phyloP scores from a whole-genome alignment of 2,329 filamentous ascomycete genomes.

The Hypomyces perniciosus region DNA sequence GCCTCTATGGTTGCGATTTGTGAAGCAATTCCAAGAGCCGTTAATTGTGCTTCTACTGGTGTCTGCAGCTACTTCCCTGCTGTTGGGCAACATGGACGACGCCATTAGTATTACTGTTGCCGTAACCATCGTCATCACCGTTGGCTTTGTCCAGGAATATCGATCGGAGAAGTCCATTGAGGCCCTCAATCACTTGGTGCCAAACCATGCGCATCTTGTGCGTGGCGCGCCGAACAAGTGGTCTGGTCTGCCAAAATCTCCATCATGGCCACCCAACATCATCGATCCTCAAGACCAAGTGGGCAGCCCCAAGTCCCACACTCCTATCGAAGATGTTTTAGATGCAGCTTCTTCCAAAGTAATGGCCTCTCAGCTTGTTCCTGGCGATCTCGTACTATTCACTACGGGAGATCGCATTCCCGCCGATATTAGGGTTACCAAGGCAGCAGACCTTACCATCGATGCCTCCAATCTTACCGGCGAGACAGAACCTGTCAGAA shows the following conservation, averaged over 20 bases:
- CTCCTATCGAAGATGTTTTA: constrained; percentile 56
- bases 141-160: constrained; percentile 97
- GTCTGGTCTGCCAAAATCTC: constrained; percentile 26
- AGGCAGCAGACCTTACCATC: constrained; percentile 82
- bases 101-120: constrained; percentile 92
- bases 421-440: constrained; percentile 89
- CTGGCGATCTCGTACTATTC: constrained; percentile 88
- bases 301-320: constrained; percentile 42
- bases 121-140: constrained; percentile 92
- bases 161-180: constrained; percentile 96
- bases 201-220: constrained; percentile 93
- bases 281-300: constrained; percentile 40
- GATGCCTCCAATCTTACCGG: constrained; percentile 96
- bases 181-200: constrained; percentile 86
- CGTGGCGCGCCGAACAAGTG: constrained; percentile 46
- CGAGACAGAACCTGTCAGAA: constrained; percentile 87
- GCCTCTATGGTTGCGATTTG: constrained; percentile 87
- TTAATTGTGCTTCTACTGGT: constrained; percentile 86
- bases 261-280: constrained; percentile 43
- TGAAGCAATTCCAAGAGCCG: constrained; percentile 96
- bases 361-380: constrained; percentile 79
- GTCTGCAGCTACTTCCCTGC: constrained; percentile 79
- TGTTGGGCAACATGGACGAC: constrained; percentile 92
- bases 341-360: constrained; percentile 77
- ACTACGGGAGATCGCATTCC: constrained; percentile 95